Base-by-base conservation (phyloP, 2,329 filamentous ascomycete species). In the Neofusicoccum parvum region DNA sequence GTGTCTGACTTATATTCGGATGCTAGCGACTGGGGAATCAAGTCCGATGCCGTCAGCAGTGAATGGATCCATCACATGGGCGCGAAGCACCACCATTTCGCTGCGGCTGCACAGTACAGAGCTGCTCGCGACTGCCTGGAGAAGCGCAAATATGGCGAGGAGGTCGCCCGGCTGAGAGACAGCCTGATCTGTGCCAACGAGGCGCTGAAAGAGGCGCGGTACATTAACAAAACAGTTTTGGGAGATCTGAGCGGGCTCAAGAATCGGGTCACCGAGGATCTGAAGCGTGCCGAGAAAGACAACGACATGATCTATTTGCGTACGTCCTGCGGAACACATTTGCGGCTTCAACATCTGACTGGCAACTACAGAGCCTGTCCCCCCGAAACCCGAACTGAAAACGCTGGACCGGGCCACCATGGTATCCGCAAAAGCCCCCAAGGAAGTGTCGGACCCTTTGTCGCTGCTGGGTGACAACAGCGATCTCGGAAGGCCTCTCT, bases 11-110 rank as follows among this genome's bases (percentile, higher is more conserved):
- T 96, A 49, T 99, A 98, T 78, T 91, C 88, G 62, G 82, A 89
- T 63, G 92, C 94, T 0, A 89, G 91, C 6, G 94, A 97, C 71
- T 90, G 89, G 69, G 94, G 92, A 10, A 88, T 96, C 74, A 92
- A 93, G 77, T 97, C 93, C 68, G 90, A 97, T 72, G 89, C 92
- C 15, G 89, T 98, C 70, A 95, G 92, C 75, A 94, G 91, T 65
- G 91, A 95, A 68, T 98, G 94, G 95, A 97, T 99, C 71, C 94
- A 98, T 78, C 94, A 98, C 75, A 94, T 96, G 86, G 94, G 91
- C 32, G 95, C 94, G 5, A 99, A 98, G 76, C 94, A 98, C 74
- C 92, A 97, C 74, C 95, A 98, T 78, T 98, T 99, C 79, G 94
- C 94, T 1, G 94, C 92, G 0, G 95, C 95, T 0, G 95, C 95